Percentiles rank a stretch among this genome's conserved stretches.
Conservation (phyloP, 345 rosid genomes). For the Arabidopsis suecica region DNA sequence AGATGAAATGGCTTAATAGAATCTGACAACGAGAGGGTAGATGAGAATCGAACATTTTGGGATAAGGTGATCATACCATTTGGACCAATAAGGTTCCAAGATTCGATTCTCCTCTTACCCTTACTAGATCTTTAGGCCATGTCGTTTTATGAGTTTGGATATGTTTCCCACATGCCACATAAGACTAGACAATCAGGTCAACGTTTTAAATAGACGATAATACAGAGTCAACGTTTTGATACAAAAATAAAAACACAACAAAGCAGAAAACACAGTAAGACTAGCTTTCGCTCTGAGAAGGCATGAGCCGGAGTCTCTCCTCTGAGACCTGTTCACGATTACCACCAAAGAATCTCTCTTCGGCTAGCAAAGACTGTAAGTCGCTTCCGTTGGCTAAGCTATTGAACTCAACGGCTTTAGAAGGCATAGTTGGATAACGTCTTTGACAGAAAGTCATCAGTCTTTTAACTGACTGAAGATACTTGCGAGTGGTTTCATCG, state of each 20-base stretch:
- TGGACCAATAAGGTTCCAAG: constrained; percentile 21
- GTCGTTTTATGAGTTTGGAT: constrained; percentile 7
- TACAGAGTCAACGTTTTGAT: constrained; percentile 17
- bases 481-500: constrained; percentile 96
- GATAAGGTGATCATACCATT: constrained; percentile 16
- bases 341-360: constrained; percentile 60
- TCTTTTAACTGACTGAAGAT: constrained; percentile 91
- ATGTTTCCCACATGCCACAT: neutral
- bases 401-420: constrained; percentile 97
- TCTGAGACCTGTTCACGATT: constrained; percentile 51
- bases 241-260: neutral
- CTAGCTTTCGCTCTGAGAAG: constrained; percentile 63
- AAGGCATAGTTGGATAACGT: constrained; percentile 87
- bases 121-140: neutral
- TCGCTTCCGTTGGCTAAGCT: constrained; percentile 98
- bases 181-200: neutral
- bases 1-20: constrained; percentile 15
- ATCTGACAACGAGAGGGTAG: neutral
- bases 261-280: neutral
- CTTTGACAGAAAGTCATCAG: constrained; percentile 96
- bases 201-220: neutral
- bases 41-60: constrained; percentile 25
- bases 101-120: constrained; percentile 13
- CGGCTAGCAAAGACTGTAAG: constrained; percentile 81
- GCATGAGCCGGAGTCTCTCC: constrained; percentile 76